Conservation (phyloP, 306 rosid species). For the Hylodesmum podocarpum region DNA sequence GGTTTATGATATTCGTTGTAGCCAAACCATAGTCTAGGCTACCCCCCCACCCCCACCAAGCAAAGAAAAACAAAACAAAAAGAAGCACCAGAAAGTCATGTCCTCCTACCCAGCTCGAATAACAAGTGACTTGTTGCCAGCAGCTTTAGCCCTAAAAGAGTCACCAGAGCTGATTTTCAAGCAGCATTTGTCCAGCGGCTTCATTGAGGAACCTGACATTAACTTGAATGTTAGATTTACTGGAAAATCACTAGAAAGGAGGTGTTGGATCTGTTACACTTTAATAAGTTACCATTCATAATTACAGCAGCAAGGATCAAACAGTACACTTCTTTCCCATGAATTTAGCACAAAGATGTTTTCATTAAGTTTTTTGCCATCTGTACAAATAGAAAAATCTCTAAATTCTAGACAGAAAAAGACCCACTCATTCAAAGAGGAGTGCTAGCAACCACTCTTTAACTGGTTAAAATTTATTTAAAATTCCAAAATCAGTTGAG, state of each 20-base stretch:
- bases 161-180: conserved; percentile 35
- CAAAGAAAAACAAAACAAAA: neutral
- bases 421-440: too few relatives aligned
- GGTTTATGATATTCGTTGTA: neutral
- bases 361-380: neutral
- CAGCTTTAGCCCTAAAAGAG: conserved; percentile 36
- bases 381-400: neutral
- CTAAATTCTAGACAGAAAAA: neutral
- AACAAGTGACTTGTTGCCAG: conserved; percentile 32
- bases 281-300: neutral
- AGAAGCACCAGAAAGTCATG: neutral
- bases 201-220: conserved; percentile 54
- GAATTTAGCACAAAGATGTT: neutral
- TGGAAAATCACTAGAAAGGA: neutral
- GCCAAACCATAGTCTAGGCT: neutral
- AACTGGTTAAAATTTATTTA: too few relatives aligned
- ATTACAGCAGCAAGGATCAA: conserved; percentile 9
- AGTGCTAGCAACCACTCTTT: too few relatives aligned
- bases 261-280: neutral
- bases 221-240: conserved; percentile 17
- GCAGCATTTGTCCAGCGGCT: conserved; percentile 44
- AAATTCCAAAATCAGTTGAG: too few relatives aligned
- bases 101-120: conserved; percentile 61
- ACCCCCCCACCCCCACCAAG: too few relatives aligned
- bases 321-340: neutral